Evolutionary conservation across 1,139 yeast species (phyloP).

Genomic region (Candida tetrigidarum): DNA sequence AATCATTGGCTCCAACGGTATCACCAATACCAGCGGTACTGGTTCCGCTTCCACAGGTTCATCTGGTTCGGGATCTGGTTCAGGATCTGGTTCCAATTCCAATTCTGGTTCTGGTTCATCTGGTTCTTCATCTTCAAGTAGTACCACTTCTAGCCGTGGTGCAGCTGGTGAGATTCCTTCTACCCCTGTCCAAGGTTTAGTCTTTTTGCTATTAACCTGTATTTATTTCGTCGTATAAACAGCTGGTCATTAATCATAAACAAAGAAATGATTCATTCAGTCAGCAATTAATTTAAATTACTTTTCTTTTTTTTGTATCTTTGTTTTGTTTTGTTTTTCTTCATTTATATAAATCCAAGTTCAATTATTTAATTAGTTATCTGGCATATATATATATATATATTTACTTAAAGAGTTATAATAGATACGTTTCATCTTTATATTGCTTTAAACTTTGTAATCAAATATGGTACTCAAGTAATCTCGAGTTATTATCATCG

Average conservation of each 20-base stretch:
- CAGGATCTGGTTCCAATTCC: constrained; percentile 5
- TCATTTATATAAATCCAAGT: neutral
- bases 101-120: neutral
- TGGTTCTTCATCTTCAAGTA: neutral
- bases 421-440: neutral
- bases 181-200: neutral
- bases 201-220: neutral
- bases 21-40: constrained; percentile 5
- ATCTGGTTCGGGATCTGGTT: neutral
- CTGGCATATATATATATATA: constrained; percentile 1
- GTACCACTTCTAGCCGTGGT: neutral
- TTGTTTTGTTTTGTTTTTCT: no score
- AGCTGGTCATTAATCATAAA: no score
- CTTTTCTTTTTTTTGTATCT: no score
- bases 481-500: constrained; percentile 31
- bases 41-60: constrained; percentile 1
- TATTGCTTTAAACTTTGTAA: neutral
- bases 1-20: constrained; percentile 5
- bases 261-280: no score
- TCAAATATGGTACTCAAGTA: constrained; percentile 44
- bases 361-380: neutral
- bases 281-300: neutral
- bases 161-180: neutral
- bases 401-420: neutral
- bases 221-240: neutral